Evolutionary conservation across 2,329 filamentous ascomycete species (phyloP), one percentile per base, ranked within the genome.

Genomic region (Cordyceps fumosorosea): DNA sequence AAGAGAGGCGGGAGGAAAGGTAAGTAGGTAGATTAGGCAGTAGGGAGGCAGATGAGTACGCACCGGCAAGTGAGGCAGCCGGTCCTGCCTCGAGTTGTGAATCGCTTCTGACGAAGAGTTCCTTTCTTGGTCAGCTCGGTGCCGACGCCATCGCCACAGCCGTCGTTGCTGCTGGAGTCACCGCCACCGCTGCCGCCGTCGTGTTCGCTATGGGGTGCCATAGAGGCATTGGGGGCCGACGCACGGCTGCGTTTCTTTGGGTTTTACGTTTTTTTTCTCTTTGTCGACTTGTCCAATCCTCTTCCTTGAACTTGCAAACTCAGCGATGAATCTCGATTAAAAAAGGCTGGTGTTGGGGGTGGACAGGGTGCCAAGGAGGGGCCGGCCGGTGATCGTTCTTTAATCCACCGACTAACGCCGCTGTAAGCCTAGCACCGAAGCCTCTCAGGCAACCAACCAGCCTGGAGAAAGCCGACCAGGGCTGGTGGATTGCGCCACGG

Each of bases 41-140:
- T 29, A 5, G 29, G 5, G 29, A 5, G 5, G 29, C 29, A 37
- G 34, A 37, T 37, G 34, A 14, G 11, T n/a, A 57, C 26, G 55
- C 24, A 57, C 55, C 55, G 55, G 8, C 55, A 57, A 24, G 55
- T 57, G 29, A 57, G 55, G 44, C 55, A 57, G 44, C 55, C 55
- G 8, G 55, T 57, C 7, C 55, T 32, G 55, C 55, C 55, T 18
- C 55, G n/a, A n/a, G 55, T 48, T 14, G 55, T 34, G 26, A 26
- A 57, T 57, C 55, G 55, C 44, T 57, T 57, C 44, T 57, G 55
- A n/a, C 55, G 55, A 22, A 57, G 14, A 29, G 55, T 57, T 14
- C 55, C 55, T 20, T 57, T 57, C 7, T 57, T 37, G n/a, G 55
- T 57, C 55, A 50, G 32, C 55, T 57, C 55, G n/a, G 29, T 50